Conservation (phyloP, 148 eudicot species). For the Cornus florida region DNA sequence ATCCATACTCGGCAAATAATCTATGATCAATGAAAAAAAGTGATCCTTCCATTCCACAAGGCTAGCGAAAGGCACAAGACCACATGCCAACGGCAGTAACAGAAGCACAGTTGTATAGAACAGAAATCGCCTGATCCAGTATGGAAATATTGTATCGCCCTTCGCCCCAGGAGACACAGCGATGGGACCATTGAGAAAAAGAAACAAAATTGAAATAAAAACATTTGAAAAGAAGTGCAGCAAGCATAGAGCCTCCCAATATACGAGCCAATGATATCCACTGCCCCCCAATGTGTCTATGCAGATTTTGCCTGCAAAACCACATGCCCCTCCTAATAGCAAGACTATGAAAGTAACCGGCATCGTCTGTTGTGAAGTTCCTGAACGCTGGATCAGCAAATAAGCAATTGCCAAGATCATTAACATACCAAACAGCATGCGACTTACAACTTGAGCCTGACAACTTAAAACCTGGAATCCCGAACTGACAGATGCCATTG, state of each 20-base stretch:
- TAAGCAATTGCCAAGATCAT: slow-evolving; percentile 53
- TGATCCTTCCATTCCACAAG: slow-evolving; percentile 70
- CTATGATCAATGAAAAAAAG: slow-evolving; percentile 33
- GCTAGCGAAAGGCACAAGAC: slow-evolving; percentile 76
- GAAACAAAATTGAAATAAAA: slow-evolving; percentile 41
- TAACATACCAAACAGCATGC: slow-evolving; percentile 63
- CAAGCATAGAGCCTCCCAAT: slow-evolving; percentile 67
- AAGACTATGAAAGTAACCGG: slow-evolving; percentile 78
- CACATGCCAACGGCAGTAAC: slow-evolving; percentile 65
- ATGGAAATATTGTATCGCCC: slow-evolving; percentile 35
- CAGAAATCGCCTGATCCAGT: slow-evolving; percentile 55
- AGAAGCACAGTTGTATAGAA: slow-evolving; percentile 40
- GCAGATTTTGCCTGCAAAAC: slow-evolving; percentile 75
- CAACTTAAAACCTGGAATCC: slow-evolving; percentile 59
- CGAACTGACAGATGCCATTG: slow-evolving; percentile 62
- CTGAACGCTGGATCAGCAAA: slow-evolving; percentile 61
- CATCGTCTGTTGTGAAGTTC: slow-evolving; percentile 67
- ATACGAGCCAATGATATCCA: slow-evolving; percentile 71
- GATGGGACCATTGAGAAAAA: slow-evolving; percentile 64
- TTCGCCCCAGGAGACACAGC: slow-evolving; percentile 27
- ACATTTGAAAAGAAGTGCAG: slow-evolving; percentile 63
- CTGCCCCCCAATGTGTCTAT: slow-evolving; percentile 90
- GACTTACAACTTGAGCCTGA: slow-evolving; percentile 65
- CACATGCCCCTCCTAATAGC: slow-evolving; percentile 63
- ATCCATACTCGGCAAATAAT: slow-evolving; percentile 26